These are phyloP conservation scores for Cephaloascus fragrans DNA, from an alignment of 805 yeast genomes.

Conservation along the genomic window DNA sequence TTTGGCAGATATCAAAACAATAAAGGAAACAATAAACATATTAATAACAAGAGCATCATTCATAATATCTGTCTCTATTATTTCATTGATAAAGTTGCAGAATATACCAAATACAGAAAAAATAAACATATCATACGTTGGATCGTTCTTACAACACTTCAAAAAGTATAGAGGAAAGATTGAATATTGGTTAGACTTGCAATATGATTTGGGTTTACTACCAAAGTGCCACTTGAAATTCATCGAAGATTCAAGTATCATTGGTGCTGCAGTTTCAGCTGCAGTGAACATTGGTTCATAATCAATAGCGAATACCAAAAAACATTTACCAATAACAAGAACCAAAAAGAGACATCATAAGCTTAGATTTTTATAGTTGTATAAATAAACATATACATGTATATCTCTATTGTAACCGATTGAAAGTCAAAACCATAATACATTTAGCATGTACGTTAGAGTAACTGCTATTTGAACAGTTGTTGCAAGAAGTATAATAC, in stretches of 20 bases:
- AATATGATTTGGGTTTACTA: constrained; percentile 11
- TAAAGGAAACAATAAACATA: constrained; percentile 20
- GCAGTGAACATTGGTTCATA: constrained; percentile 17
- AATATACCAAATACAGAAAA: not conserved
- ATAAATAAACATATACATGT: too few species aligned
- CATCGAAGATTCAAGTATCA: constrained; percentile 35
- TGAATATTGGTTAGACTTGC: constrained; percentile 8
- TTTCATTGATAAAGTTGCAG: constrained; percentile 22
- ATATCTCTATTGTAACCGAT: too few species aligned
- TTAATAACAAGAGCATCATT: constrained; percentile 36
- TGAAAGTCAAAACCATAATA: too few species aligned
- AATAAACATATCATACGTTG: constrained; percentile 36
- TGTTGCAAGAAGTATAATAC: too few species aligned
- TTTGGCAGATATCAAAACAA: constrained; percentile 14
- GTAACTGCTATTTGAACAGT: too few species aligned
- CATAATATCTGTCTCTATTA: constrained; percentile 28
- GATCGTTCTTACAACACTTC: constrained; percentile 40
- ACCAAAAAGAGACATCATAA: too few species aligned
- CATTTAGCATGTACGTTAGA: too few species aligned
- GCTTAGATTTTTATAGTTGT: too few species aligned
- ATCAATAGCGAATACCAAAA: too few species aligned
- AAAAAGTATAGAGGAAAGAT: constrained; percentile 22
- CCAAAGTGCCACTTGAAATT: constrained; percentile 25
- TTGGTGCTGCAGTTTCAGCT: constrained; percentile 50
- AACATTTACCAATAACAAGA: too few species aligned